A percentile compares a stretch with the other conserved stretches of the same genome.
phyloP scores from a whole-genome alignment of 2,329 filamentous ascomycete species.

The Stromatinia cepivora region DNA sequence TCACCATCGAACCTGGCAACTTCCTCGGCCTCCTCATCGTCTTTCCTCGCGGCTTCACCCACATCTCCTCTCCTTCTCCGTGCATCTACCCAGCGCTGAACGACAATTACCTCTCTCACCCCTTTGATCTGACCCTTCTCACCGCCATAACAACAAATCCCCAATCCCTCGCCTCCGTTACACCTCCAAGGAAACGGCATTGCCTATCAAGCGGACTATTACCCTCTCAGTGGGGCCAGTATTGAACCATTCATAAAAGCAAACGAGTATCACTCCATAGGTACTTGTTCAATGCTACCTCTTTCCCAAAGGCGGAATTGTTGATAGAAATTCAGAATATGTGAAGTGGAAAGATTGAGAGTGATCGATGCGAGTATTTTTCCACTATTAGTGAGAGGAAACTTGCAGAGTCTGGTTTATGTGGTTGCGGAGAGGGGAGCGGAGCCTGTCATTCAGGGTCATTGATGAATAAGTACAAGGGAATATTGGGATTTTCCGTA shows the following conservation, averaged over 20 bases:
- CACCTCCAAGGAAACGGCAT: neutral
- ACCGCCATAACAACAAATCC: neutral
- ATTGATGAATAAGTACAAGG: no score
- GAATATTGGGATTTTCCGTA: neutral
- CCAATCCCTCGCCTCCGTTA: constrained; percentile 5
- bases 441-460: constrained; percentile 1
- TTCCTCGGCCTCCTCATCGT: constrained; percentile 10
- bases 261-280: constrained; percentile 20
- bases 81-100: constrained; percentile 44
- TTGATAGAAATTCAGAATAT: constrained; percentile 21
- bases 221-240: neutral
- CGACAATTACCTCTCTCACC: constrained; percentile 46
- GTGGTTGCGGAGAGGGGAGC: constrained; percentile 17
- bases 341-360: constrained; percentile 21
- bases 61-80: constrained; percentile 46
- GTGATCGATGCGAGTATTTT: constrained; percentile 20
- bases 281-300: constrained; percentile 21
- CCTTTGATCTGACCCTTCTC: constrained; percentile 41
- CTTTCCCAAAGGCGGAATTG: neutral
- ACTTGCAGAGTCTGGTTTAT: constrained; percentile 23
- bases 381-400: constrained; percentile 17
- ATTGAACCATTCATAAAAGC: neutral
- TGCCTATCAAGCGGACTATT: neutral
- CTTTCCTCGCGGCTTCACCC: constrained; percentile 56
- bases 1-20: neutral